Percentiles rank a stretch among this genome's conserved stretches.
Conservation (phyloP, 2,329 filamentous ascomycete species). For the Pseudocercospora crystallina region DNA sequence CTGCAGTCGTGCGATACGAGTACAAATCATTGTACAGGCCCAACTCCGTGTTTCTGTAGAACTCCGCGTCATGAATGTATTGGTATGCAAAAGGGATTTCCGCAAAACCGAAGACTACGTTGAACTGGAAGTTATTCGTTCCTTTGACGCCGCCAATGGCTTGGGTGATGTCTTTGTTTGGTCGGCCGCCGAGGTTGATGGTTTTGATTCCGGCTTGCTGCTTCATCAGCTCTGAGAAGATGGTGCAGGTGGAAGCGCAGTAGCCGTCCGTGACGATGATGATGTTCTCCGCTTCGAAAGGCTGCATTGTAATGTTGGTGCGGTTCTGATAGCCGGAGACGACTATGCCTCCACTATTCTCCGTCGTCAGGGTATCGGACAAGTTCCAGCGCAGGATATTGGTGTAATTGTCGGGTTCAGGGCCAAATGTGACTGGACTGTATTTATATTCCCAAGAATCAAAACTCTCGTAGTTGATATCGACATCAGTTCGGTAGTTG, state of each 20-base stretch:
- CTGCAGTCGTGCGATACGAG: conserved; percentile 23
- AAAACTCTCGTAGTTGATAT: conserved; percentile 52
- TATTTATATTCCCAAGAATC: conserved; percentile 49
- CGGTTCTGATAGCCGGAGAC: conserved; percentile 53
- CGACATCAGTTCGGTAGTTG: conserved; percentile 49
- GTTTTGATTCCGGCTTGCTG: conserved; percentile 46
- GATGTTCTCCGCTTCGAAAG: conserved; percentile 59
- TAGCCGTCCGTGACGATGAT: conserved; percentile 51
- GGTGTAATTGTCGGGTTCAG: conserved; percentile 56
- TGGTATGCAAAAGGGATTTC: conserved; percentile 26
- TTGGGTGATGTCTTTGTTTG: conserved; percentile 43
- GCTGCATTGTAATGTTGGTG: conserved; percentile 47
- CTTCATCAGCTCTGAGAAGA: conserved; percentile 47
- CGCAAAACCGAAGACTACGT: conserved; percentile 24
- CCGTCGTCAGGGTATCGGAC: conserved; percentile 43
- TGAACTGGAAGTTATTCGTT: conserved; percentile 34
- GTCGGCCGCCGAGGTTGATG: conserved; percentile 45
- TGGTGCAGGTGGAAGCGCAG: conserved; percentile 49
- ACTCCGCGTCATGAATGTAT: conserved; percentile 23
- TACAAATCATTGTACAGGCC: conserved; percentile 30
- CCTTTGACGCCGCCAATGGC: conserved; percentile 48
- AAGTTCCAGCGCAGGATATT: conserved; percentile 55
- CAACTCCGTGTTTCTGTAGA: conserved; percentile 32
- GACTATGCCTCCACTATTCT: conserved; percentile 37
- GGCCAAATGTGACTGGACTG: conserved; percentile 41